Conservation (phyloP, 495 filamentous ascomycete genomes). For the Apiosordaria backusii region DNA sequence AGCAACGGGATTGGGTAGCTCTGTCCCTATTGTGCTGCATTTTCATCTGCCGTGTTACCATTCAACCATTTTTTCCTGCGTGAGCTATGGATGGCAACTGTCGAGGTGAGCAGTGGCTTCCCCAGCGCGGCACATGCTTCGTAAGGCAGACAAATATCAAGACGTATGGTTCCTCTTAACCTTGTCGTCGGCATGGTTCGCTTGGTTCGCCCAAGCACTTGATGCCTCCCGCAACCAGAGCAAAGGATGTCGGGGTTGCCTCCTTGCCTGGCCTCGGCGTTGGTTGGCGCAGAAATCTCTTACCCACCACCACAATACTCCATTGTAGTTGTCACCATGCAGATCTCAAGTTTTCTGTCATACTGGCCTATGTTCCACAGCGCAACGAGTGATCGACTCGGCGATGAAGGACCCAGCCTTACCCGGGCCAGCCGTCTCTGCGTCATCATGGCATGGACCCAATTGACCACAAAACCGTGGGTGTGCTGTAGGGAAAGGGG, state of each 20-base stretch:
- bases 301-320: background rate
- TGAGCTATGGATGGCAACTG: background rate
- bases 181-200: background rate
- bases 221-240: background rate
- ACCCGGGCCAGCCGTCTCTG: background rate
- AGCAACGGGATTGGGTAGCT: conserved; percentile 14
- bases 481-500: background rate
- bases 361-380: background rate
- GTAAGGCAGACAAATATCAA: conserved; percentile 13
- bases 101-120: background rate
- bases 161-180: background rate
- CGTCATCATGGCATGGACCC: background rate
- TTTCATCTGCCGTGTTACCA: conserved; percentile 16
- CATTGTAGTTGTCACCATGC: background rate
- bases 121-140: background rate
- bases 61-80: background rate
- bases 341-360: background rate
- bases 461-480: background rate
- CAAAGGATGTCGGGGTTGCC: background rate
- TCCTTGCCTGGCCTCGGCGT: background rate
- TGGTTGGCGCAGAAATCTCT: background rate
- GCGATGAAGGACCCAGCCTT: background rate
- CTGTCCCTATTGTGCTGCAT: background rate
- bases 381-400: background rate
- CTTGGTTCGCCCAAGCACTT: background rate